phyloP scores from a whole-genome alignment of 108 stramenopile species.

The Fistulifera pelliculosa region DNA sequence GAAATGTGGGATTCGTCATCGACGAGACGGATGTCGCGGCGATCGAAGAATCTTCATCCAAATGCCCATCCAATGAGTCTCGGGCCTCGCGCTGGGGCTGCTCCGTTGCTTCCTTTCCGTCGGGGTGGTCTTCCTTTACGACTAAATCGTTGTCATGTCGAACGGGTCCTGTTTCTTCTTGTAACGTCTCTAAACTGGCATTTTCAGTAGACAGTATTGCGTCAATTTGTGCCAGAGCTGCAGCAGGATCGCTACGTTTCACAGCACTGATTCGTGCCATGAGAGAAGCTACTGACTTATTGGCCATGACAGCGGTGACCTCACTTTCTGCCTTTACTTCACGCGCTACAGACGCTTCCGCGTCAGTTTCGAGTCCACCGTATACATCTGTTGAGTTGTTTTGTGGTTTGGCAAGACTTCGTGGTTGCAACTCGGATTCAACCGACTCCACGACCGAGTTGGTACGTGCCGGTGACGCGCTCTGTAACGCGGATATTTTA shows the following conservation, averaged over 20 bases:
- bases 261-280: conserved; percentile 58
- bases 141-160: not conserved
- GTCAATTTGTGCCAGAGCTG: conserved; percentile 73
- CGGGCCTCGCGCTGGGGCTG: conserved; percentile 1
- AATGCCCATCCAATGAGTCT: conserved; percentile 17
- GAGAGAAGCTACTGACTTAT: conserved; percentile 10
- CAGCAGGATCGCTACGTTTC: conserved; percentile 50
- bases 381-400: not conserved
- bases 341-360: not conserved
- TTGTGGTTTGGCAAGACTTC: too few relatives aligned
- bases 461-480: too few relatives aligned
- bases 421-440: too few relatives aligned
- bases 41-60: conserved; percentile 26
- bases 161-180: not conserved
- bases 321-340: not conserved
- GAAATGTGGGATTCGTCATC: conserved; percentile 65
- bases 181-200: conserved; percentile 2
- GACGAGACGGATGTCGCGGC: conserved; percentile 61
- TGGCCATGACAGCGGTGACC: conserved; percentile 2
- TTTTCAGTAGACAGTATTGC: conserved; percentile 56
- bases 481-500: too few relatives aligned
- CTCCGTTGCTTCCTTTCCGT: not conserved
- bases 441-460: too few relatives aligned
- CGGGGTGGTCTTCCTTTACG: not conserved
- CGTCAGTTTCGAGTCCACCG: not conserved